phyloP scores from a whole-genome alignment of 2,329 filamentous ascomycete genomes.

The Albophoma yamanashiensis region DNA sequence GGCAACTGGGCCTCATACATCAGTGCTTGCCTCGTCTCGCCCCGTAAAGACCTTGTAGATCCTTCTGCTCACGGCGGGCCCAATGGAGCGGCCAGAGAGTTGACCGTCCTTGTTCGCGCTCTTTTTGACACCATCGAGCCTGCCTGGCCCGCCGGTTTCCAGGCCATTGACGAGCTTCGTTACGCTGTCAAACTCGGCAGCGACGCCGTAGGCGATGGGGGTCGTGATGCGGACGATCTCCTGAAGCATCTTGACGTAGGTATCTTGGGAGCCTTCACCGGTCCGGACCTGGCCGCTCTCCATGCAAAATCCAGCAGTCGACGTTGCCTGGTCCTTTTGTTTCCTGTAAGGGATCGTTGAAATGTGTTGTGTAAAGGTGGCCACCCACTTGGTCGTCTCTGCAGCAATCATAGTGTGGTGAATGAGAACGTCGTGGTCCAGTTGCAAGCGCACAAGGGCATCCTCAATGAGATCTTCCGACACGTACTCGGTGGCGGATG shows the following conservation, averaged over 20 bases:
- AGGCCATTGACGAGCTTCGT: conserved; percentile 48
- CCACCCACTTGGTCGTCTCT: conserved; percentile 65
- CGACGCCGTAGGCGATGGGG: conserved; percentile 61
- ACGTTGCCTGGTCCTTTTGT: conserved; percentile 35
- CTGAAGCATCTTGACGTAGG: conserved; percentile 65
- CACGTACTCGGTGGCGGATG: conserved; percentile 34
- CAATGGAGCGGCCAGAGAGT: conserved; percentile 42
- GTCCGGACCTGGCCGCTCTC: conserved; percentile 64
- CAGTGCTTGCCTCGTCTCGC: conserved; percentile 41
- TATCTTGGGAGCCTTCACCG: conserved; percentile 55
- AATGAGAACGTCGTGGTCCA: conserved; percentile 54
- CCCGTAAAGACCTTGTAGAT: conserved; percentile 51
- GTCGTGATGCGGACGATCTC: conserved; percentile 63
- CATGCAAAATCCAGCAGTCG: conserved; percentile 64
- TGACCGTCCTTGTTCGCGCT: conserved; percentile 46
- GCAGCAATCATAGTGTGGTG: conserved; percentile 52
- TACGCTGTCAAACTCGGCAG: conserved; percentile 47
- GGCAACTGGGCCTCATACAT: conserved; percentile 26
- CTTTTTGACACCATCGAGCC: conserved; percentile 51
- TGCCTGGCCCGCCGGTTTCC: conserved; percentile 43
- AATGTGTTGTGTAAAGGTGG: conserved; percentile 67
- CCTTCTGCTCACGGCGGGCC: conserved; percentile 46
- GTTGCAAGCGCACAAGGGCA: conserved; percentile 58
- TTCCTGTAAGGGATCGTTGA: conserved; percentile 63
- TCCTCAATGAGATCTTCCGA: conserved; percentile 62